phyloP scores from a whole-genome alignment of 2,329 filamentous ascomycete species.

The Epichloe sp. region DNA sequence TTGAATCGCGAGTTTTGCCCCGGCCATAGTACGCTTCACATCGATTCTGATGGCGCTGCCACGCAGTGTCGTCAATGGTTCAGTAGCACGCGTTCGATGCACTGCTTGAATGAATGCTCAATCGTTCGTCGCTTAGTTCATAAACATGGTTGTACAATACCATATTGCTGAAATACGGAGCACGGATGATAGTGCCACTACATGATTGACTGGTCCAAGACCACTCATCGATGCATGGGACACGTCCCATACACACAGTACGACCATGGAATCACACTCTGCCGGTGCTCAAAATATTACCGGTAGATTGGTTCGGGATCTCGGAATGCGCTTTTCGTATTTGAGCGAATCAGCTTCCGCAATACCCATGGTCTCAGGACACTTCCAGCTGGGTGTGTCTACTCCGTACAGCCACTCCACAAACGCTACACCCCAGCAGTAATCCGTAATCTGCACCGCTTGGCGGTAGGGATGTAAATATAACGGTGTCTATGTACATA shows the following conservation, averaged over 20 bases:
- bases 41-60: too few species aligned
- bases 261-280: not conserved
- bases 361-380: not conserved
- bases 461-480: not conserved
- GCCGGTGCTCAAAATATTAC: constrained; percentile 3
- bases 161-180: too few species aligned
- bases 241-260: not conserved
- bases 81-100: not conserved
- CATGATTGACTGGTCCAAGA: not conserved
- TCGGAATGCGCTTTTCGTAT: constrained; percentile 4
- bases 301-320: constrained; percentile 7
- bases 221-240: not conserved
- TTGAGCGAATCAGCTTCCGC: constrained; percentile 5
- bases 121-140: not conserved
- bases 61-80: too few species aligned
- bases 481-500: not conserved
- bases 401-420: not conserved
- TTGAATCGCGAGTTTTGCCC: too few species aligned
- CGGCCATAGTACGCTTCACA: too few species aligned
- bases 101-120: not conserved
- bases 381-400: not conserved
- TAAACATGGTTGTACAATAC: too few species aligned
- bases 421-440: not conserved
- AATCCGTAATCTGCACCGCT: not conserved
- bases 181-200: not conserved